These are phyloP conservation scores for Metschnikowia continentalis DNA, from an alignment of 805 yeast genomes.

Conservation along the genomic window DNA sequence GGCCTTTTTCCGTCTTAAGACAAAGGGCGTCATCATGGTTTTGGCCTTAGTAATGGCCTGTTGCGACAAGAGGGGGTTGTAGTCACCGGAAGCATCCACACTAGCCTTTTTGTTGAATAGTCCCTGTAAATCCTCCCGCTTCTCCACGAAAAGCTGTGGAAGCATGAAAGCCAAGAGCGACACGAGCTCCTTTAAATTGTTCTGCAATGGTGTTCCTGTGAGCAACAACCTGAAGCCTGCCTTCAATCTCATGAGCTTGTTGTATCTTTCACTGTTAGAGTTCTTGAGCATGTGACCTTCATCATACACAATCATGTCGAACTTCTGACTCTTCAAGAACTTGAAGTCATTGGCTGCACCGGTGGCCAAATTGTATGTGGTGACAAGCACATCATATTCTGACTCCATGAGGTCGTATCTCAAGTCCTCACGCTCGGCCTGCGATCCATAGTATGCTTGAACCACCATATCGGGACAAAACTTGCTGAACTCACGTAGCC, in stretches of 20 bases:
- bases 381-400: slow-evolving; percentile 82
- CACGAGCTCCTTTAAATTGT: slow-evolving; percentile 84
- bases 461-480: slow-evolving; percentile 80
- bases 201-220: slow-evolving; percentile 97
- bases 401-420: slow-evolving; percentile 60
- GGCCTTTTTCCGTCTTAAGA: slow-evolving; percentile 83
- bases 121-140: slow-evolving; percentile 74
- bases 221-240: slow-evolving; percentile 82
- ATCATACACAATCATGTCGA: slow-evolving; percentile 89
- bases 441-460: slow-evolving; percentile 92
- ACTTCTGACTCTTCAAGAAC: slow-evolving; percentile 68
- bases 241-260: slow-evolving; percentile 74
- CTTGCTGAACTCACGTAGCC: slow-evolving; percentile 91
- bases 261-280: slow-evolving; percentile 80
- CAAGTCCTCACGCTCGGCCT: slow-evolving; percentile 77
- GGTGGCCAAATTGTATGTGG: slow-evolving; percentile 89
- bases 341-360: slow-evolving; percentile 79
- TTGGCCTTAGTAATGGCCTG: slow-evolving; percentile 92
- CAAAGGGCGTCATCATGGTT: slow-evolving; percentile 98
- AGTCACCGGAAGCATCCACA: slow-evolving; percentile 49
- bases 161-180: slow-evolving; percentile 87
- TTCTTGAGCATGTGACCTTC: slow-evolving; percentile 98
- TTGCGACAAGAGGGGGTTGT: slow-evolving; percentile 79
- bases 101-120: slow-evolving; percentile 85
- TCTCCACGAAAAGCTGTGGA: slow-evolving; percentile 76